Base-by-base conservation (phyloP, 108 stramenopile species). In the Hondaea fermentalgiana region DNA sequence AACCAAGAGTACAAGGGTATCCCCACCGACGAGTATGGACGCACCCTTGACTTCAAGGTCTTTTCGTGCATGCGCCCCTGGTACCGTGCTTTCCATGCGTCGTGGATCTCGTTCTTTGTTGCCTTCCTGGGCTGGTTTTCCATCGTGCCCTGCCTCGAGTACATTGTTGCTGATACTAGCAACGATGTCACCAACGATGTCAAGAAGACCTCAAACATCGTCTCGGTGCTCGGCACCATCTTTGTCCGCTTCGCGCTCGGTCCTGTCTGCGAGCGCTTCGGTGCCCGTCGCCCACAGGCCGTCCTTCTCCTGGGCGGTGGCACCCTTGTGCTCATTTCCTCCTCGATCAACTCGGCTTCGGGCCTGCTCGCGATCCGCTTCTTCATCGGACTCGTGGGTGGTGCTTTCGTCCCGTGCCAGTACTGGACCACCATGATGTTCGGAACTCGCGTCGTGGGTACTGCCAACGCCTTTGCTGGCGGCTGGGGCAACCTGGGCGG, bases 401-500 rank as follows among this genome's bases (percentile, higher is more conserved):
- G 87, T 5, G 88, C 89, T 5, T 91, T 92, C 60, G 91, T 92
- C 44, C 87, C 87, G 87, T 87, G 76, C 49, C 91, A 92, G 91
- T 87, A 45, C 44, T 92, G 91, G 91, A 89, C 90, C 5, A 53
- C 90, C 16, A 88, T 88, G 45, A 89, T 92, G 83, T 92, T 92
- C 60, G 87, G 44, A 8, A 91, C 89, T 44, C 49, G 72, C 25
- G 49, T 90, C 87, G 90, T 91, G 4, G 91, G 91, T 3, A 55
- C 90, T 0, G 91, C 91, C 12, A 91, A 91, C 45, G 91, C 90
- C 28, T 91, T 90, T 5, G 69, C 89, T 3, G 91, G 83, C 0
- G 90, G 91, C 35, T 92, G 91, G 91, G 91, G 91, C 6, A 92
- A 92, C 87, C 91, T 92, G 12, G 91, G 91, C 28, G 91, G 90